Base-by-base conservation (phyloP, 305 asterid species). In the Striga hermonthica region DNA sequence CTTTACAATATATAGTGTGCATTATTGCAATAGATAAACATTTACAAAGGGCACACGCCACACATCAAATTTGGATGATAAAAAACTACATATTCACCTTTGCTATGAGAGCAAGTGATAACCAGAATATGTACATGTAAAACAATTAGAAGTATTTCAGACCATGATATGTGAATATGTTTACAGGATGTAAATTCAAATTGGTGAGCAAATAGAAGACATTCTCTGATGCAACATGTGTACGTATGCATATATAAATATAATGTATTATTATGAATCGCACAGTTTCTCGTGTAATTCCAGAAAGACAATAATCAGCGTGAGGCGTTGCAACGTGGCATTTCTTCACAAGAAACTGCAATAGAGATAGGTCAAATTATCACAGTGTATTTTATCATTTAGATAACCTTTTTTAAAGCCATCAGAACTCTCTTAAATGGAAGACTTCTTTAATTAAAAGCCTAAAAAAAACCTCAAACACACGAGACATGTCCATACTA, bases 241-340 rank as follows among this genome's bases (percentile, higher is more conserved):
- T 22, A 22, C 2, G 31, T 22, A 22, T 22, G 31, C 31, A 12
- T 4, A 9, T 4, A 1, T 5, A 28, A 5, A 9, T 64, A 37
- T 55, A 55, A 5, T 40, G 15, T 6, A 54, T 6, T 57, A 45
- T 50, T 7, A 64, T 45, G 62, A 60, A 71, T 62, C 90, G 81
- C 82, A 89, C 96, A 34, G 96, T 80, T 58, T 88, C 82, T 59
- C 96, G 83, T 54, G 96, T 86, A 65, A 81, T 75, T 70, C 96
- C 96, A n/a, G 96, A 95, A 79, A 86, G 95, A 77, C 96, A 89
- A 62, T 83, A 86, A 82, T 89, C 96, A 76, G 87, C 87, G 78
- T 79, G 90, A 37, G 96, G 96, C 57, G 96, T 89, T 67, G 81
- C 63, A 40, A 89, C 89, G 9, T 68, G 70, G 67, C 95, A 92